These are phyloP conservation scores for Mycena maculata DNA, from an alignment of 768 basidiomycete genomes.

Conservation along the genomic window DNA sequence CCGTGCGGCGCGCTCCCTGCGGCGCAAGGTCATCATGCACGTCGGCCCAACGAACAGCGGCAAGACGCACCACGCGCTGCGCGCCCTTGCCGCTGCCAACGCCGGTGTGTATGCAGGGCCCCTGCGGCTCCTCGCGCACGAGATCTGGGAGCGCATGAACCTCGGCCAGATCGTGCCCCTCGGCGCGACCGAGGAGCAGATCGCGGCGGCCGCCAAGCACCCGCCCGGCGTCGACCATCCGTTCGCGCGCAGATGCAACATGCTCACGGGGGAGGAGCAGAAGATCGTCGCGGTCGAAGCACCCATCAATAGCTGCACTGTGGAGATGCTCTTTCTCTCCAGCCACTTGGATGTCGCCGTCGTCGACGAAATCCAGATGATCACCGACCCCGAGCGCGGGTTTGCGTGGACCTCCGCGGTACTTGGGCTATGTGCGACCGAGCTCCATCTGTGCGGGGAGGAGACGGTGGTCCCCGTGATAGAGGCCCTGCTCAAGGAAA, in stretches of 20 bases:
- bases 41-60: constrained; percentile 98
- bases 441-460: constrained; percentile 96
- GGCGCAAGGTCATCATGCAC: constrained; percentile 90
- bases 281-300: constrained; percentile 71
- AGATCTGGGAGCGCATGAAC: constrained; percentile 93
- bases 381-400: constrained; percentile 83
- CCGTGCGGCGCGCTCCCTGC: constrained; percentile 64
- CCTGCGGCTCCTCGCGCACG: constrained; percentile 91
- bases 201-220: constrained; percentile 44
- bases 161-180: constrained; percentile 86
- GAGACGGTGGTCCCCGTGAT: constrained; percentile 91
- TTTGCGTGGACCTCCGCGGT: constrained; percentile 86
- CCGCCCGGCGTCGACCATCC: constrained; percentile 50
- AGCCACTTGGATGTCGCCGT: constrained; percentile 81
- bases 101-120: constrained; percentile 92
- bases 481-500: constrained; percentile 69
- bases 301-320: constrained; percentile 82
- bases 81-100: constrained; percentile 81
- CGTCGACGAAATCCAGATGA: constrained; percentile 97
- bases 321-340: constrained; percentile 83
- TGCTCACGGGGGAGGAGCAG: constrained; percentile 92
- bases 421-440: constrained; percentile 77
- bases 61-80: constrained; percentile 93
- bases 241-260: constrained; percentile 78
- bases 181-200: constrained; percentile 61